A percentile compares a stretch with the other conserved stretches of the same genome.
Evolutionary conservation across 2,329 filamentous ascomycete genomes (phyloP).

Genomic region (Pseudocercospora vitis): DNA sequence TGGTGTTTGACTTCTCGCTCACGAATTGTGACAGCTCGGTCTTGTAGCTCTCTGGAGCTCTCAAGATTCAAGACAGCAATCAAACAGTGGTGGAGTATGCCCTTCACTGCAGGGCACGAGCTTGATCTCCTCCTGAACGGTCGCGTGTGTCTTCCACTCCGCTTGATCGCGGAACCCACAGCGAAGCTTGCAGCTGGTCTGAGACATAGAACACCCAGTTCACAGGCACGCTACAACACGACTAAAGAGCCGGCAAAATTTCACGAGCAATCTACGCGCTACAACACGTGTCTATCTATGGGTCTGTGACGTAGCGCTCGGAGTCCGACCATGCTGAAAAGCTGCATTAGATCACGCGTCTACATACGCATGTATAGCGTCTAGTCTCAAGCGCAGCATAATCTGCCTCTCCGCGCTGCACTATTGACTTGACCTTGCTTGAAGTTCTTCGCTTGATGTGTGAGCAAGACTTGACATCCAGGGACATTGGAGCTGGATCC

Average conservation of each 20-base stretch:
- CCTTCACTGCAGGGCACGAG: background rate
- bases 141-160: background rate
- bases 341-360: conserved; percentile 17
- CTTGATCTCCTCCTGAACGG: background rate
- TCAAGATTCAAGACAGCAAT: conserved; percentile 1
- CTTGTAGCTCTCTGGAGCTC: background rate
- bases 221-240: conserved; percentile 21
- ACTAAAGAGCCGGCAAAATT: conserved; percentile 25
- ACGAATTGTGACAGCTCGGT: background rate
- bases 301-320: conserved; percentile 19
- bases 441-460: conserved; percentile 13
- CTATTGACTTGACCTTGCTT: conserved; percentile 19
- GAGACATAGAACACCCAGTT: background rate
- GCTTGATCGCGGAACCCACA: background rate
- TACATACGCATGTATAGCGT: conserved; percentile 9
- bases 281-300: conserved; percentile 18
- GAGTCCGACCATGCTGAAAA: conserved; percentile 10
- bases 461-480: background rate
- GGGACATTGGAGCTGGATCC: background rate
- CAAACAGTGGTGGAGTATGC: background rate
- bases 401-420: conserved; percentile 9
- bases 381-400: conserved; percentile 21
- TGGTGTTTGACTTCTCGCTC: background rate
- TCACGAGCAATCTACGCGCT: conserved; percentile 24
- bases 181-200: background rate